A percentile compares a stretch with the other conserved stretches of the same genome.
Conservation (phyloP, 1,284 basidiomycete species). For the Amylostereum areolatum region DNA sequence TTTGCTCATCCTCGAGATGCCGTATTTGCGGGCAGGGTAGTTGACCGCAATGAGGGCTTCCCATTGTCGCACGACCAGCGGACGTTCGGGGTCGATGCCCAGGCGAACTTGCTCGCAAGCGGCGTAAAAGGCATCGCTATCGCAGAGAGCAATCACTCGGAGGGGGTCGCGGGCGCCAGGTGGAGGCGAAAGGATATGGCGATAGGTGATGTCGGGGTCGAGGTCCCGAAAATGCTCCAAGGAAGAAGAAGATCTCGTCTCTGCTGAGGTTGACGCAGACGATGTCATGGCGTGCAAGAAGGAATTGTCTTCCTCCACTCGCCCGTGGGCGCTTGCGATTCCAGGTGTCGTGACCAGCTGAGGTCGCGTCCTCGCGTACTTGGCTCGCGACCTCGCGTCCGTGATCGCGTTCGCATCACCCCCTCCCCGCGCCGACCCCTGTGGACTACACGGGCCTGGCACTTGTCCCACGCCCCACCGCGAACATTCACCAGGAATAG, state of each 20-base stretch:
- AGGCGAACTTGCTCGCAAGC: conserved; percentile 87
- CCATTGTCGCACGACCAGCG: conserved; percentile 94
- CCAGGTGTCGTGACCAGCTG: too few relatives aligned
- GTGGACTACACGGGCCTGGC: too few relatives aligned
- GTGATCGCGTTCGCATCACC: too few relatives aligned
- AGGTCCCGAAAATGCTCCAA: conserved; percentile 48
- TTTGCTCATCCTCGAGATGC: conserved; percentile 81
- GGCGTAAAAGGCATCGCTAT: conserved; percentile 91
- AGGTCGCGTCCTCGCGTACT: too few relatives aligned
- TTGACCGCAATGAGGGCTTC: conserved; percentile 88
- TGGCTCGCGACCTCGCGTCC: too few relatives aligned
- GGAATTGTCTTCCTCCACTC: too few relatives aligned
- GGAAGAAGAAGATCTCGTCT: conserved; percentile 1
- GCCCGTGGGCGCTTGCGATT: too few relatives aligned
- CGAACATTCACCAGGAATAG: too few relatives aligned
- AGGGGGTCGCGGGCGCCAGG: conserved; percentile 65
- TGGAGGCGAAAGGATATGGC: conserved; percentile 59
- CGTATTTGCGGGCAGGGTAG: conserved; percentile 89
- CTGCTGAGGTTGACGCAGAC: too few relatives aligned
- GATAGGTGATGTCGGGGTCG: conserved; percentile 63
- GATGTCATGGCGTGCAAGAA: too few relatives aligned
- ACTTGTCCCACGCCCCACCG: too few relatives aligned
- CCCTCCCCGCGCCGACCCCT: too few relatives aligned
- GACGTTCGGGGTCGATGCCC: conserved; percentile 64
- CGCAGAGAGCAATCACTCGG: conserved; percentile 83